Evolutionary conservation across 1,139 yeast genomes (phyloP), one percentile per base, ranked within the genome.

Genomic region (Candida frijolesensis): DNA sequence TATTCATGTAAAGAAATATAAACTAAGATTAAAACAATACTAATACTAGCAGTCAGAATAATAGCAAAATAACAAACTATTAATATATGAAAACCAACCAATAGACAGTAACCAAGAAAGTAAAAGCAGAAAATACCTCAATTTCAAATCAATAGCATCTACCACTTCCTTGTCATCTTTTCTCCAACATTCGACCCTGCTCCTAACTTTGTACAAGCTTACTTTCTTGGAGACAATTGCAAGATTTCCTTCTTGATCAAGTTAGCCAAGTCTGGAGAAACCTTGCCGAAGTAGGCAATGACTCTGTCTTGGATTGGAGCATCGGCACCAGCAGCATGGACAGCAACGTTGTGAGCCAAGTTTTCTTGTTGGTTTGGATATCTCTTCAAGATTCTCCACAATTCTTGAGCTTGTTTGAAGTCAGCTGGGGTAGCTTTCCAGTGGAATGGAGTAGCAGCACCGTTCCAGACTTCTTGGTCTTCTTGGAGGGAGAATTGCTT

Each of bases 381-480:
- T 66, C 75, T 85, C 54, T 87, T 89, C 68, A 89, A 80, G 45
- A 87, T 94, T 53, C 85, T 76, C 85, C 76, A 81, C 88, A 92
- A 66, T 78, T 60, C 76, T 70, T 60, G 68, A 76, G 70, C 87
- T 78, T 62, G 97, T 80, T 72, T 86, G 89, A 63, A 78, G 68
- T 90, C 96, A 51, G 75, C 77, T 51, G 79, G 86, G 52, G 85
- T 87, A 43, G 80, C 80, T 56, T 82, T 79, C 97, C 97, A 91
- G 76, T 89, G 95, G 84, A 83, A 88, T 60, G 90, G 89, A 57
- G 85, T 76, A 51, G 96, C 97, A 57, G 95, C 85, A 54, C 97
- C 97, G 52, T 78, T 73, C 92, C 96, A 91, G 55, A 82, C 79
- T 74, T 92, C 97, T 70, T 90, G 97, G 57, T 82, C 82, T 64